Evolutionary conservation across 2,329 filamentous ascomycete species (phyloP).

Genomic region (Massarina eburnea): DNA sequence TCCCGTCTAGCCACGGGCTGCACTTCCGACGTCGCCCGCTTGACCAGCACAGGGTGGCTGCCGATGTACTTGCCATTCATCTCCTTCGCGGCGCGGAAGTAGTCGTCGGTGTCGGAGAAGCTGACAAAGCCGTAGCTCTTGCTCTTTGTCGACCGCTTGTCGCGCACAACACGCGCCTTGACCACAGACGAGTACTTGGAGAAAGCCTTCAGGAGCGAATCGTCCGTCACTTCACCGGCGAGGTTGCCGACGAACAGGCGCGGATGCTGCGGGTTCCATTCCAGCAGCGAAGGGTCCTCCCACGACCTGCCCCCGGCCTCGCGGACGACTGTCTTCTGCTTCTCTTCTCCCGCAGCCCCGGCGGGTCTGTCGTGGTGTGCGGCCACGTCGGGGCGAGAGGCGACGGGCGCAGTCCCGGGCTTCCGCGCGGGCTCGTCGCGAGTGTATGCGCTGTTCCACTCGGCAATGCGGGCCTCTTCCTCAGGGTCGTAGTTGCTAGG

Average conservation of each 20-base stretch:
- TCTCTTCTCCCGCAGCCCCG: slow-evolving; percentile 55
- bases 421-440: slow-evolving; percentile 58
- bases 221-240: slow-evolving; percentile 95
- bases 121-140: slow-evolving; percentile 97
- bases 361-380: slow-evolving; percentile 50
- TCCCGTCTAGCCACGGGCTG: slow-evolving; percentile 66
- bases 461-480: slow-evolving; percentile 86
- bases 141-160: slow-evolving; percentile 94
- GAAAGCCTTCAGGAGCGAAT: slow-evolving; percentile 92
- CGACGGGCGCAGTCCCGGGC: slow-evolving; percentile 45
- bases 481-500: slow-evolving; percentile 65
- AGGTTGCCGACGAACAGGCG: slow-evolving; percentile 96
- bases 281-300: slow-evolving; percentile 83
- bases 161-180: slow-evolving; percentile 89
- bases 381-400: slow-evolving; percentile 37
- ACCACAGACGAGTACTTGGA: slow-evolving; percentile 82
- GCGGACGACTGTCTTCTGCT: slow-evolving; percentile 84
- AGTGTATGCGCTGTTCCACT: slow-evolving; percentile 91
- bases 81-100: slow-evolving; percentile 93
- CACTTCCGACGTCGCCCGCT: slow-evolving; percentile 90
- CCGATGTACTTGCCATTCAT: slow-evolving; percentile 99
- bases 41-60: slow-evolving; percentile 86
- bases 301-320: slow-evolving; percentile 89
- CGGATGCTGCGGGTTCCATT: slow-evolving; percentile 95
- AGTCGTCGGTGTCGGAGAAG: slow-evolving; percentile 93